Conservation (phyloP, 331 rosid species). For the Cydonia oblonga region DNA sequence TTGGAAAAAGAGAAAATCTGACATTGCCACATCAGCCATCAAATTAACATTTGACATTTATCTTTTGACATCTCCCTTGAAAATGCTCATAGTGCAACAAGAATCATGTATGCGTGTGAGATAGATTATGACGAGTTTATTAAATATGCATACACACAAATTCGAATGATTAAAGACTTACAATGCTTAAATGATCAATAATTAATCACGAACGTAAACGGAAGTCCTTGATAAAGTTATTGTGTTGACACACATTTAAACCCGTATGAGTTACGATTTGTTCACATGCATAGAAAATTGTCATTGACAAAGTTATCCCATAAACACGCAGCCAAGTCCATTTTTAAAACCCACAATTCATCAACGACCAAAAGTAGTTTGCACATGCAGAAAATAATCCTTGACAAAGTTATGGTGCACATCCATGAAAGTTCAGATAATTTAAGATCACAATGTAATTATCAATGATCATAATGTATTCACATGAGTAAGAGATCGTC, state of each 20-base stretch:
- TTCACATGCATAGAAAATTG: not conserved
- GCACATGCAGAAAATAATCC: not conserved
- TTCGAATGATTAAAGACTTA: not conserved
- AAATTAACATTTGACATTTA: no score
- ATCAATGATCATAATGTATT: no score
- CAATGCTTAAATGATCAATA: no score
- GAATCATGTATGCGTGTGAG: rapidly evolving
- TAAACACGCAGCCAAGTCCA: not conserved
- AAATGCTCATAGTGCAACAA: not conserved
- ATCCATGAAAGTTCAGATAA: not conserved
- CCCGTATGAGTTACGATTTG: rapidly evolving
- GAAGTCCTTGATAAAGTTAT: not conserved
- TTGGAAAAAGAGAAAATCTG: no score
- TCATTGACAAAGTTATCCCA: no score
- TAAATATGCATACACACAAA: not conserved
- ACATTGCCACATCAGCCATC: no score
- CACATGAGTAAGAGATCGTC: rapidly evolving
- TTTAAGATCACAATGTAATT: no score
- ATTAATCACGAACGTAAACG: no score
- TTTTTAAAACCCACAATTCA: not conserved
- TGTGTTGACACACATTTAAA: rapidly evolving
- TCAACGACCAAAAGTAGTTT: not conserved
- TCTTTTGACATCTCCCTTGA: no score
- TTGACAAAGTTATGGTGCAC: not conserved
- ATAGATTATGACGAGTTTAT: not conserved